Evolutionary conservation across 192 early-diverging fungal genomes (phyloP).

Genomic region (Tieghemiomyces parasiticus): DNA sequence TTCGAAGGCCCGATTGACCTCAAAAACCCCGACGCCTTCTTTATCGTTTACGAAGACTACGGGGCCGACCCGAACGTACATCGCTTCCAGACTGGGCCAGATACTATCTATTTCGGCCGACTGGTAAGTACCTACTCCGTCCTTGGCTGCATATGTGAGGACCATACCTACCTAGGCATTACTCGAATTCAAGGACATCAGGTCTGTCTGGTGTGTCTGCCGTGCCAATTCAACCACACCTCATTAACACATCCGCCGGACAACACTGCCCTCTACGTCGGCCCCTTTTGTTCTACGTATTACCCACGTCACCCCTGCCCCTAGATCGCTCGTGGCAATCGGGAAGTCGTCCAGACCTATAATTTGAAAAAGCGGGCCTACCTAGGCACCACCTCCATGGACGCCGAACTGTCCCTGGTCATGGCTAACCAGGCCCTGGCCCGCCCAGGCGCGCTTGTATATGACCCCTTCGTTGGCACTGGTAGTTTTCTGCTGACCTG

Average conservation of each 20-base stretch:
- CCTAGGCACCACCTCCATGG: slow-evolving; percentile 95
- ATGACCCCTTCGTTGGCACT: slow-evolving; percentile 97
- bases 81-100: slow-evolving; percentile 16
- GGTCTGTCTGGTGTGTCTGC: too few relatives aligned
- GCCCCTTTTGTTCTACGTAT: not conserved
- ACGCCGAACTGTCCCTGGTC: slow-evolving; percentile 89
- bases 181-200: too few relatives aligned
- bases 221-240: not conserved
- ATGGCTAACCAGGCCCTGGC: slow-evolving; percentile 93
- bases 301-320: too few relatives aligned
- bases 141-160: too few relatives aligned
- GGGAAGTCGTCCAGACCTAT: slow-evolving; percentile 60
- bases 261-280: not conserved
- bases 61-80: slow-evolving; percentile 28
- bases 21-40: slow-evolving; percentile 59
- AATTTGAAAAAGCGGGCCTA: slow-evolving; percentile 93
- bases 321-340: slow-evolving; percentile 50
- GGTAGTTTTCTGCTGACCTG: slow-evolving; percentile 87
- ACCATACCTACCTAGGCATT: too few relatives aligned
- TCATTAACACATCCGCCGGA: not conserved
- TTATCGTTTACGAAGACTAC: slow-evolving; percentile 67
- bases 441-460: slow-evolving; percentile 50
- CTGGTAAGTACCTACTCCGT: slow-evolving; percentile 28
- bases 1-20: slow-evolving; percentile 66
- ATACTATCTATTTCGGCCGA: slow-evolving; percentile 51